phyloP scores from a whole-genome alignment of 768 basidiomycete species.

The Boletus rex-veris region DNA sequence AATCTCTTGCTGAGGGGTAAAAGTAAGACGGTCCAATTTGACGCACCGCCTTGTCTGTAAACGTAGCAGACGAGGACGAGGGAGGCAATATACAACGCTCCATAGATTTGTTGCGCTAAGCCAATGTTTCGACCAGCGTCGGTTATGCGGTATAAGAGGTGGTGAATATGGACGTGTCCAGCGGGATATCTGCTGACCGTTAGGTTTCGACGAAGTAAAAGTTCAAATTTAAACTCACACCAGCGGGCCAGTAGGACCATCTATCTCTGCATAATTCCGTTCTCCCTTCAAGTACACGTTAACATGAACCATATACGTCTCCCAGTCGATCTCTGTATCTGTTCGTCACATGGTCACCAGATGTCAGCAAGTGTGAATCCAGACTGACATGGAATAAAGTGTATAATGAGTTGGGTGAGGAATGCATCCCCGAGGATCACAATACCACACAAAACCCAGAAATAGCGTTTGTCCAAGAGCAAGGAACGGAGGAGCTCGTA shows the following conservation, averaged over 20 bases:
- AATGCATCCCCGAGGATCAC: slow-evolving; percentile 71
- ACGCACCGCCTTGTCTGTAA: slow-evolving; percentile 58
- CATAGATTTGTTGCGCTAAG: slow-evolving; percentile 78
- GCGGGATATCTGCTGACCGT: slow-evolving; percentile 77
- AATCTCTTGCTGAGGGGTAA: slow-evolving; percentile 88
- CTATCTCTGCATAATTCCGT: slow-evolving; percentile 74
- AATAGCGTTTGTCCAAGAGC: slow-evolving; percentile 55
- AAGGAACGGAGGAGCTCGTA: slow-evolving; percentile 12
- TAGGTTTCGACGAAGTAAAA: not conserved
- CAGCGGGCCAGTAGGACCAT: slow-evolving; percentile 88
- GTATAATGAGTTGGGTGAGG: slow-evolving; percentile 78
- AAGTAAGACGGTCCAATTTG: slow-evolving; percentile 70
- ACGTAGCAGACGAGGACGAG: slow-evolving; percentile 64
- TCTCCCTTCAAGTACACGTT: slow-evolving; percentile 77
- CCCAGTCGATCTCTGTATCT: slow-evolving; percentile 99
- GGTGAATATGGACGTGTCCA: slow-evolving; percentile 84
- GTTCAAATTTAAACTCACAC: slow-evolving; percentile 53
- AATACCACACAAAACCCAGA: slow-evolving; percentile 62
- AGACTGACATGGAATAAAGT: slow-evolving; percentile 75
- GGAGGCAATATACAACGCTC: slow-evolving; percentile 63
- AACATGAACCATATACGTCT: slow-evolving; percentile 91
- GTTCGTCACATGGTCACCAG: slow-evolving; percentile 20
- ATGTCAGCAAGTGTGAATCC: slow-evolving; percentile 4
- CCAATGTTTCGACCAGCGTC: slow-evolving; percentile 55
- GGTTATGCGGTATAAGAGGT: slow-evolving; percentile 62